Evolutionary conservation across 179 eudicot species (phyloP).

Genomic region (Beta macrorhiza): DNA sequence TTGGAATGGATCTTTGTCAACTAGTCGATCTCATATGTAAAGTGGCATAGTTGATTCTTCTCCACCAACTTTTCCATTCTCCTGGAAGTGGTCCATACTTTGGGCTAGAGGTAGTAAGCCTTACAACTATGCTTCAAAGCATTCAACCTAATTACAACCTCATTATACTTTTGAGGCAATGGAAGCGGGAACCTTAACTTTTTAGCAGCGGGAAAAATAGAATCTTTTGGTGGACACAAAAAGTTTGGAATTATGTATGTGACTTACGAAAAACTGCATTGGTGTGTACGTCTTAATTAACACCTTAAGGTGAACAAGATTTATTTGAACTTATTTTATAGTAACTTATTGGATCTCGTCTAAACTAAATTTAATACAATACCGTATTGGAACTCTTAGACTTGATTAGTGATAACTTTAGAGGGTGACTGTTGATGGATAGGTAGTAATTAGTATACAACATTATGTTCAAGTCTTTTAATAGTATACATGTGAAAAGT

Average conservation of each 20-base stretch:
- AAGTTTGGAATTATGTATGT: not conserved
- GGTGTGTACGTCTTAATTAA: not conserved
- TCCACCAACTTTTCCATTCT: constrained; percentile 1
- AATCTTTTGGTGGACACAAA: constrained; percentile 7
- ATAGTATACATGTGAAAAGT: too few relatives aligned
- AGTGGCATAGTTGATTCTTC: constrained; percentile 3
- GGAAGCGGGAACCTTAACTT: constrained; percentile 11
- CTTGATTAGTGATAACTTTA: not conserved
- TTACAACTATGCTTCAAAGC: constrained; percentile 7
- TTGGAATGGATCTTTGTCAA: constrained; percentile 11
- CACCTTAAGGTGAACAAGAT: not conserved
- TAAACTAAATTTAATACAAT: too few relatives aligned
- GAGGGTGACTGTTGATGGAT: not conserved
- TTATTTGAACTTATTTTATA: too few relatives aligned
- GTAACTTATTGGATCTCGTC: too few relatives aligned
- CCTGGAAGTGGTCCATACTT: not conserved
- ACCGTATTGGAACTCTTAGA: too few relatives aligned
- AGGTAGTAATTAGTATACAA: too few relatives aligned
- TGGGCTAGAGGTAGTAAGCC: not conserved
- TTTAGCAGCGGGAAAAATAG: not conserved
- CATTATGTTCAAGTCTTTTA: too few relatives aligned
- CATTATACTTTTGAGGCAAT: constrained; percentile 10
- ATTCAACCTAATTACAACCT: not conserved
- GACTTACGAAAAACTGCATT: not conserved
- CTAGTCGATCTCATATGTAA: not conserved